Base-by-base conservation (phyloP, 2,329 filamentous ascomycete species). In the Neofusicoccum parvum region DNA sequence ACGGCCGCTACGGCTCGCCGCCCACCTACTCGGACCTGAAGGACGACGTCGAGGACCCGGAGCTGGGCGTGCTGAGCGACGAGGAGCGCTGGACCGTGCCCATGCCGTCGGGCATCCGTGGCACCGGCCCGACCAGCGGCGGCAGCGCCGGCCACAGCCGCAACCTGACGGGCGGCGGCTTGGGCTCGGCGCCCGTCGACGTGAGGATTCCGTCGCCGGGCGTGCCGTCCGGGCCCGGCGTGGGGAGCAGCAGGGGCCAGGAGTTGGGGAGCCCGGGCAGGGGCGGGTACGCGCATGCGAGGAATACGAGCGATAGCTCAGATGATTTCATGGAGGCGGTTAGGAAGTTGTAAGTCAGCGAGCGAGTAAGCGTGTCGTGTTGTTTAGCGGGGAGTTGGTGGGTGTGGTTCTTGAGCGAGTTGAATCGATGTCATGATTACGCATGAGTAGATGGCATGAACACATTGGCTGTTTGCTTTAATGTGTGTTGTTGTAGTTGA, bases 201-300 rank as follows among this genome's bases (percentile, higher is more conserved):
- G 43, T 65, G 10, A 32, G 62, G 6, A 45, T 65, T 14, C 62
- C 62, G 43, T 43, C 45, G 51, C 62, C 62, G 41, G 62, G 62
- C 11, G 62, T 64, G 39, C 49, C 62, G 49, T 12, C 10, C 12
- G 62, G 62, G 9, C n/a, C 50, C 46, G 39, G 49, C 10, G 62
- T 46, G 49, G 62, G 49, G 14, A 64, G 60, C 3, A 53, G 60
- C 20, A 60, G 56, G 49, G 62, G 9, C 23, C 50, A 39, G 49
- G 48, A 7, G 60, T 45, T 37, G 27, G 60, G 48, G 12, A 63
- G 59, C 27, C 27, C 37, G 3, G 39, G 60, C n/a, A 60, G 41
- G 41, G 56, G 43, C 5, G 56, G 12, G 5, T 60, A 60, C 15
- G 27, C 27, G 32, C 56, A 60, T 23, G 56, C 56, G 11, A 36